These are phyloP conservation scores for Lyophyllum atratum DNA, from an alignment of 768 basidiomycete species.

Conservation along the genomic window DNA sequence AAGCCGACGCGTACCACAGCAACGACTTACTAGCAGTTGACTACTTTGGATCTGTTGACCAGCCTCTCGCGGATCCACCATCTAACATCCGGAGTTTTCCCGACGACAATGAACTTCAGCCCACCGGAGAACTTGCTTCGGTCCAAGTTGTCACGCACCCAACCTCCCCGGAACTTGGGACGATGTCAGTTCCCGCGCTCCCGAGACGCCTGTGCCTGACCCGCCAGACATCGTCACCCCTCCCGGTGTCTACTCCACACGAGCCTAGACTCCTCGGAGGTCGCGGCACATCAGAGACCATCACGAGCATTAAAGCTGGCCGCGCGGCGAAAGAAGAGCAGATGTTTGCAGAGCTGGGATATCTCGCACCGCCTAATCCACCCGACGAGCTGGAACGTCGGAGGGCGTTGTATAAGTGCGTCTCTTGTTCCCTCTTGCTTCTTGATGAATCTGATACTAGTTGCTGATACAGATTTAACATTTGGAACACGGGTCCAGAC, in stretches of 20 bases:
- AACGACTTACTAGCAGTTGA: constrained; percentile 6
- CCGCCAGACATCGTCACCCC: constrained; percentile 66
- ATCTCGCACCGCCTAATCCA: constrained; percentile 80
- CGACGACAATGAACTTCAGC: neutral
- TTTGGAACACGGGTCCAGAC: constrained; percentile 85
- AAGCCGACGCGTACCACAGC: neutral
- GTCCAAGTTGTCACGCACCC: neutral
- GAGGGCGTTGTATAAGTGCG: constrained; percentile 83
- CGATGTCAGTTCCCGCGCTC: constrained; percentile 44
- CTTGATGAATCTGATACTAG: neutral
- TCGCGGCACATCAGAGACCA: constrained; percentile 29
- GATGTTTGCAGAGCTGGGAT: constrained; percentile 63
- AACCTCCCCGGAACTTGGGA: constrained; percentile 16
- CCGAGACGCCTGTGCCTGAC: constrained; percentile 56
- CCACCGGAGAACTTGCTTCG: neutral
- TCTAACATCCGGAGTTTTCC: neutral
- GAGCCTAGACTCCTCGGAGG: constrained; percentile 35
- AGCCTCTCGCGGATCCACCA: neutral
- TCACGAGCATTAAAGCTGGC: constrained; percentile 33
- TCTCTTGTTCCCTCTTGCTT: constrained; percentile 1
- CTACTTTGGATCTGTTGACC: constrained; percentile 14
- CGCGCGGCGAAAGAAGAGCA: constrained; percentile 69
- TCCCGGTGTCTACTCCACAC: constrained; percentile 44
- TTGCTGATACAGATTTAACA: constrained; percentile 80
- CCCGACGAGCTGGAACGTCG: constrained; percentile 83